Evolutionary conservation across 2,329 filamentous ascomycete genomes (phyloP).

Genomic region (Diplodia intermedia): DNA sequence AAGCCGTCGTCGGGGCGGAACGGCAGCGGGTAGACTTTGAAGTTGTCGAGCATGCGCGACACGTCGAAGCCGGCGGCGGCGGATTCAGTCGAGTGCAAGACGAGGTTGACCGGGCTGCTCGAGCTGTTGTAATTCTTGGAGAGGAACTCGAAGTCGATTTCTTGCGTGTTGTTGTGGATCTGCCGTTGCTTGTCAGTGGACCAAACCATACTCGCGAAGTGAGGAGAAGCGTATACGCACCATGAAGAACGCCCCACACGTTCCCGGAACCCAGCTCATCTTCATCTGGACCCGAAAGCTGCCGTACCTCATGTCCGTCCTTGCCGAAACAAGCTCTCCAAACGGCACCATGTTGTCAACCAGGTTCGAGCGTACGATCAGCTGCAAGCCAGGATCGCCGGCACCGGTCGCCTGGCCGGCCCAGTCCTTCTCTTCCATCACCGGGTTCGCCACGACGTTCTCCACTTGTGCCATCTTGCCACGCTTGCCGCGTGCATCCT

Average conservation of each 20-base stretch:
- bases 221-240: conserved; percentile 48
- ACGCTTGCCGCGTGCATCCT: conserved; percentile 66
- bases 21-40: conserved; percentile 63
- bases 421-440: conserved; percentile 53
- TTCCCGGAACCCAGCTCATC: conserved; percentile 66
- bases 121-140: conserved; percentile 63
- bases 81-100: conserved; percentile 72
- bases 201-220: not conserved
- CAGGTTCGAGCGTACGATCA: conserved; percentile 48
- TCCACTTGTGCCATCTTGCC: conserved; percentile 67
- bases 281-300: conserved; percentile 73
- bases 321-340: conserved; percentile 68
- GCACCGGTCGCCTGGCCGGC: conserved; percentile 54
- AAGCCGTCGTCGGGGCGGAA: conserved; percentile 71
- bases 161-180: conserved; percentile 80
- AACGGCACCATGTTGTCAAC: conserved; percentile 62
- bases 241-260: conserved; percentile 83
- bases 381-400: conserved; percentile 48
- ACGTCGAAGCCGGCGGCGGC: conserved; percentile 68
- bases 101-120: conserved; percentile 69
- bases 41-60: conserved; percentile 61
- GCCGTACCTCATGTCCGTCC: conserved; percentile 71
- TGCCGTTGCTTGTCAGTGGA: conserved; percentile 44
- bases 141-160: conserved; percentile 83
- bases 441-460: conserved; percentile 65